Base-by-base conservation (phyloP, 805 yeast species). In the Spathaspora girioi region DNA sequence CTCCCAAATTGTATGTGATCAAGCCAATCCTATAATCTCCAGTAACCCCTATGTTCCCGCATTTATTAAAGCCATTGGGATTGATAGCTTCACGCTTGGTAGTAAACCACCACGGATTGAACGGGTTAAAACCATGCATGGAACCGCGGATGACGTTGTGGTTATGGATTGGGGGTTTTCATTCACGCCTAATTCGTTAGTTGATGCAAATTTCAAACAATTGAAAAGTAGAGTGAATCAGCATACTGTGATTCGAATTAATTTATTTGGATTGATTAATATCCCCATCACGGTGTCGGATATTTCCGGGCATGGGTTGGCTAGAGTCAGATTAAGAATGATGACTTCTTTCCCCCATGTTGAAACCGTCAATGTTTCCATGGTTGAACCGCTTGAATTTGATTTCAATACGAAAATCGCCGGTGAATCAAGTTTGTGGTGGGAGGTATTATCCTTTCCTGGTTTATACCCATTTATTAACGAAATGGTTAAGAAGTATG, bases 161-260 rank as follows among this genome's bases (percentile, higher is more conserved):
- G 97, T 96, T 49, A 94, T 94, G 97, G 99, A 94, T 69, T 93
- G 97, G 97, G 87, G 84, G 42, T 80, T 87, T 43, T 88, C 97
- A 1, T 89, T 92, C 73, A 87, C 89, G 26, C 99, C 99, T n/a
- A 90, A 89, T 68, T 87, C 91, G 40, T 69, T 82, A 47, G 86
- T 87, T 42, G 99, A 94, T 67, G 74, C 90, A 59, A 89, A 90
- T 50, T 83, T 84, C 26, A 89, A 93, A 62, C 97, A 94, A 68
- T 67, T 87, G 68, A 89, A 86, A 64, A 89, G 84, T 66, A 84
- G 83, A 58, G 92, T 91, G 43, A 91, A 92, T 68, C 96, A 92
- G 64, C 82, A 82, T 62, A 77, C 87, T 43, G 84, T 87, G 38
- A 81, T 93, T 38, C 89, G 89, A 61, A 87, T 87, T 5, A 83